Base-by-base conservation (phyloP, 768 basidiomycete genomes). In the Podaxis mareebaensis region DNA sequence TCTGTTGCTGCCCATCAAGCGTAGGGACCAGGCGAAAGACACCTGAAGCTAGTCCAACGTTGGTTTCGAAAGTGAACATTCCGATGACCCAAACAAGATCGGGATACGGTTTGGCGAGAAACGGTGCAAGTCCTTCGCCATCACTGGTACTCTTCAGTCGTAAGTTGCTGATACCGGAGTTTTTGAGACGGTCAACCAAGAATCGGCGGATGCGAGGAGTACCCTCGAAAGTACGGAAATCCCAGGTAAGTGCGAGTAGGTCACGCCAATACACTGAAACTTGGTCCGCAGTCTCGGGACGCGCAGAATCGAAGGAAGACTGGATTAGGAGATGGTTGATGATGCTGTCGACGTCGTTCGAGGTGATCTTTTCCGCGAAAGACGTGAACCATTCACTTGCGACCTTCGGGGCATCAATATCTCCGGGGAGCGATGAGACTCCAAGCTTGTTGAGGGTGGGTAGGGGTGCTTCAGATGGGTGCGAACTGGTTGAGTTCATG, bases 161-260 rank as follows among this genome's bases (percentile, higher is more conserved):
- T 44, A 77, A 52, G 53, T 71, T 70, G 1, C 66, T 58, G 26
- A 74, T 61, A 52, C 68, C 58, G 11, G 73, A 58, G 4, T 30
- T 22, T 5, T 39, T 57, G 12, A 87, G 75, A 33, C 84, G 80
- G 53, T 82, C 82, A 4, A 65, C 22, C 40, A 86, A 78, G 69
- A 87, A 81, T 22, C 68, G 67, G 4, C 60, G 68, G 42, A 88
- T 81, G 10, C 72, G 70, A 2, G 67, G 17, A 40, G 65, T 70
- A 13, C 82, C 79, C 64, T 80, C 76, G 69, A 88, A 83, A 8
- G 85, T 84, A 42, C 85, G 82, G 53, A 87, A 82, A 61, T 85
- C 79, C 85, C 85, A 88, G n/a, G 87, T 87, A 57, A 88, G 77
- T 0, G 83, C 79, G n/a, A 86, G 79, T 61, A 82, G 74, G 66